These are phyloP conservation scores for Lachnellula cervina DNA, from an alignment of 2,329 filamentous ascomycete genomes.

Conservation along the genomic window DNA sequence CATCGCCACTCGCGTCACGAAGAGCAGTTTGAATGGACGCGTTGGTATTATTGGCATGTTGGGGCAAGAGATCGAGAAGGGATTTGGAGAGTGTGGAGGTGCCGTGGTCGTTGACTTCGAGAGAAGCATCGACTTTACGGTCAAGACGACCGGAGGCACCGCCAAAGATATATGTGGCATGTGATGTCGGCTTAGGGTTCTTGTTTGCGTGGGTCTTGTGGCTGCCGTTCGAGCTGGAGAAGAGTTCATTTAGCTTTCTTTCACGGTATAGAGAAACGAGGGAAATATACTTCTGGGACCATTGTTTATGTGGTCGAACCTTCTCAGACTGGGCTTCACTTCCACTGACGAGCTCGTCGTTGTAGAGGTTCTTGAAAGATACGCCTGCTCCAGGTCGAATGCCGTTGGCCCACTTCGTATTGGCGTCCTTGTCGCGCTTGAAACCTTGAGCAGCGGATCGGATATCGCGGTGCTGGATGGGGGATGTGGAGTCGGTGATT, in stretches of 20 bases:
- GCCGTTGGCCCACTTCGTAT: constrained; percentile 28
- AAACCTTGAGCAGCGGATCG: constrained; percentile 25
- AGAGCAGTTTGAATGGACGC: constrained; percentile 20
- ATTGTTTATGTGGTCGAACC: constrained; percentile 24
- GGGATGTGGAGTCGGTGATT: constrained; percentile 11
- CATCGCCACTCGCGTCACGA: constrained; percentile 10
- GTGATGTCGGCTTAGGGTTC: constrained; percentile 15
- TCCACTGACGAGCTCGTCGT: constrained; percentile 7
- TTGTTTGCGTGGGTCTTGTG: constrained; percentile 24
- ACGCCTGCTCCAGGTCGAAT: constrained; percentile 19
- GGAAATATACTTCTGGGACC: constrained; percentile 16
- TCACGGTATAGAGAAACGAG: background rate
- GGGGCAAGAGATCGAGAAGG: constrained; percentile 28
- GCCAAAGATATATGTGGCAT: background rate
- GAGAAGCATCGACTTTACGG: constrained; percentile 20
- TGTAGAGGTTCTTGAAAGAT: background rate
- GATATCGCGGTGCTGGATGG: constrained; percentile 26
- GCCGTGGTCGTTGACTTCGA: constrained; percentile 21
- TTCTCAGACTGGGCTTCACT: constrained; percentile 17
- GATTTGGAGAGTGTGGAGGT: constrained; percentile 24
- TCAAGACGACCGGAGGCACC: constrained; percentile 11
- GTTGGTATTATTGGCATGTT: constrained; percentile 24
- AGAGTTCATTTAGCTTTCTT: background rate
- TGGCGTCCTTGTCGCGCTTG: constrained; percentile 30
- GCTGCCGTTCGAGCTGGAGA: constrained; percentile 1